Evolutionary conservation across 768 basidiomycete species (phyloP), one percentile per base, ranked within the genome.

Genomic region (Kwoniella bestiolae): DNA sequence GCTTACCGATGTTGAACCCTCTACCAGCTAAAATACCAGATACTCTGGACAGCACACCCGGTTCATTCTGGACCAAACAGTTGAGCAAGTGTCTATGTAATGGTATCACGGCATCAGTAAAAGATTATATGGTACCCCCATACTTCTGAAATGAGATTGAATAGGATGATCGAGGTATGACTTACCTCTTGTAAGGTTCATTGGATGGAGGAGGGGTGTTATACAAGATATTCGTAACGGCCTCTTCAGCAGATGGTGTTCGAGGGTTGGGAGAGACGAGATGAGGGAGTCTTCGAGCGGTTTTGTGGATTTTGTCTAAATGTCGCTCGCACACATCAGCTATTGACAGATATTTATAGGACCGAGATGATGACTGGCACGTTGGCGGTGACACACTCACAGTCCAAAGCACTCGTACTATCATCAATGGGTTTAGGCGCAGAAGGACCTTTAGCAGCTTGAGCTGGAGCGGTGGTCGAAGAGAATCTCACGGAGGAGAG

Each of bases 61-160:
- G 96, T 83, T 99, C 96, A 80, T 99, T 97, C 82, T 99, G 96
- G 3, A 98, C 96, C 66, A 99, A 88, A 81, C 94, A 97, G 83
- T 99, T 98, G 68, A 98, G 86, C 63, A 94, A 87, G 78, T 98
- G 95, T 81, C 94, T 97, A 74, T n/a, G n/a, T n/a, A n/a, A n/a
- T n/a, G n/a, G n/a, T n/a, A n/a, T n/a, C n/a, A n/a, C n/a, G n/a
- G n/a, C n/a, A n/a, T n/a, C n/a, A n/a, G n/a, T n/a, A n/a, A n/a
- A n/a, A n/a, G n/a, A n/a, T n/a, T n/a, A n/a, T n/a, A n/a, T n/a
- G n/a, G n/a, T n/a, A n/a, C n/a, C n/a, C n/a, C n/a, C n/a, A n/a
- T n/a, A n/a, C n/a, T n/a, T n/a, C n/a, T n/a, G n/a, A n/a, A n/a
- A n/a, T n/a, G n/a, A n/a, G n/a, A n/a, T 26, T 52, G 26, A 23